Evolutionary conservation across 371 early-diverging fungal species (phyloP).

Genomic region (Conidiobolus incongruus): DNA sequence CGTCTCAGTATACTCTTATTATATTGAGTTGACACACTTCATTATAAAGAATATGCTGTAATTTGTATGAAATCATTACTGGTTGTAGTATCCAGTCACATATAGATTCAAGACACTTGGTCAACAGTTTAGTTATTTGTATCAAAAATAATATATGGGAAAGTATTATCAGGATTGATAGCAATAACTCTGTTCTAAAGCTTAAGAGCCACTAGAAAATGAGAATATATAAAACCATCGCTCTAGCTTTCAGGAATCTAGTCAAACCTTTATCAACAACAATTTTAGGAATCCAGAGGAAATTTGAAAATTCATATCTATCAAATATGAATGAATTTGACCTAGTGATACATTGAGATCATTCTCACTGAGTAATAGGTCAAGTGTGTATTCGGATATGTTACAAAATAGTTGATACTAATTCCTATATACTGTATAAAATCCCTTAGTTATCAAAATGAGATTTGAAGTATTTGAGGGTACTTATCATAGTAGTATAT

Average conservation of each 20-base stretch:
- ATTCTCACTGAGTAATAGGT: slow-evolving; percentile 40
- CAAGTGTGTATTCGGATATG: slow-evolving; percentile 49
- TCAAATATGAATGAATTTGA: slow-evolving; percentile 51
- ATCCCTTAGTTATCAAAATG: slow-evolving; percentile 83
- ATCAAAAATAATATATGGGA: slow-evolving; percentile 90
- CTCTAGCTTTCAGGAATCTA: slow-evolving; percentile 84
- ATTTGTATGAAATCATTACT: not conserved
- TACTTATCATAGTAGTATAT: slow-evolving; percentile 80
- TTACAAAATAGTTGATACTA: slow-evolving; percentile 92
- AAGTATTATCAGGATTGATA: slow-evolving; percentile 73
- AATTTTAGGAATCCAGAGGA: slow-evolving; percentile 67
- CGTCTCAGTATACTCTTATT: not conserved
- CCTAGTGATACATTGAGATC: slow-evolving; percentile 54
- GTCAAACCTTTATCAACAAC: slow-evolving; percentile 86
- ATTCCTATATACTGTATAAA: slow-evolving; percentile 95
- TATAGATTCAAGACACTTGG: not conserved
- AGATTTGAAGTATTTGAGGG: slow-evolving; percentile 26
- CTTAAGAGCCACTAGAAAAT: slow-evolving; percentile 87
- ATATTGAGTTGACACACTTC: not conserved
- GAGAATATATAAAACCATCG: slow-evolving; percentile 78
- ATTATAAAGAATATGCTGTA: not conserved
- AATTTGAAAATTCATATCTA: slow-evolving; percentile 41
- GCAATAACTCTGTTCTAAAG: slow-evolving; percentile 44
- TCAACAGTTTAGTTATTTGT: slow-evolving; percentile 14
- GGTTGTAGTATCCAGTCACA: not conserved